Percentiles rank a stretch among this genome's conserved stretches.
phyloP scores from a whole-genome alignment of 169 alveolate species.

The Toxoplasma gondii region DNA sequence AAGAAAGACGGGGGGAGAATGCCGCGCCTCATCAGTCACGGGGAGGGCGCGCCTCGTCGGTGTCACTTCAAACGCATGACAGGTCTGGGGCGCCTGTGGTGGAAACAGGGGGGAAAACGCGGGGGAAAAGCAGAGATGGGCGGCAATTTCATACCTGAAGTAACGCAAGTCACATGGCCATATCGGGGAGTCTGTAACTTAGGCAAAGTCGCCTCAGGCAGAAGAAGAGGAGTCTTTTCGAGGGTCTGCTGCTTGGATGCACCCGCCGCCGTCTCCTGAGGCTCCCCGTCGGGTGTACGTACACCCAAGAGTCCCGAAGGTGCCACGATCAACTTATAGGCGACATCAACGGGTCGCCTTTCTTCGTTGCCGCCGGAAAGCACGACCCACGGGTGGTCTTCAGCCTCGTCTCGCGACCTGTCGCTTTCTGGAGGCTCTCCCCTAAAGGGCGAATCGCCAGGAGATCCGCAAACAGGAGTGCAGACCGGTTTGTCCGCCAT shows the following conservation, averaged over 20 bases:
- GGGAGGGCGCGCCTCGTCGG: too few relatives aligned
- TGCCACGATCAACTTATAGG: not conserved
- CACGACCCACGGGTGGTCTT: not conserved
- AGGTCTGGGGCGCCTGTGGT: not conserved
- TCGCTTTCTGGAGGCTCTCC: too few relatives aligned
- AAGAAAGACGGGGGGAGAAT: too few relatives aligned
- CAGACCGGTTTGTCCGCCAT: too few relatives aligned
- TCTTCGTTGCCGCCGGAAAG: not conserved
- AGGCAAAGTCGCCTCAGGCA: not conserved
- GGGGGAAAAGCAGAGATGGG: not conserved
- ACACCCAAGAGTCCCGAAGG: not conserved
- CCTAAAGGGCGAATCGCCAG: too few relatives aligned
- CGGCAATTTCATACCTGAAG: conserved; percentile 4
- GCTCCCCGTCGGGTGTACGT: not conserved
- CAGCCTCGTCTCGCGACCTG: not conserved
- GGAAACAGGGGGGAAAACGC: too few relatives aligned
- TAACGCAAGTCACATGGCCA: conserved; percentile 31
- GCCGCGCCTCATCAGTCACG: too few relatives aligned
- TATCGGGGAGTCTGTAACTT: conserved; percentile 1
- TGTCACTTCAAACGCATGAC: too few relatives aligned
- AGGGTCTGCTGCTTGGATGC: not conserved
- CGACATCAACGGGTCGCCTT: not conserved
- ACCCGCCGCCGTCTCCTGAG: not conserved
- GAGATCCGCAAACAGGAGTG: too few relatives aligned
- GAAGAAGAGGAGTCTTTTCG: not conserved